Percentiles rank a stretch among this genome's conserved stretches.
Evolutionary conservation across 2,329 filamentous ascomycete genomes (phyloP).

Genomic region (Cadophora malorum): DNA sequence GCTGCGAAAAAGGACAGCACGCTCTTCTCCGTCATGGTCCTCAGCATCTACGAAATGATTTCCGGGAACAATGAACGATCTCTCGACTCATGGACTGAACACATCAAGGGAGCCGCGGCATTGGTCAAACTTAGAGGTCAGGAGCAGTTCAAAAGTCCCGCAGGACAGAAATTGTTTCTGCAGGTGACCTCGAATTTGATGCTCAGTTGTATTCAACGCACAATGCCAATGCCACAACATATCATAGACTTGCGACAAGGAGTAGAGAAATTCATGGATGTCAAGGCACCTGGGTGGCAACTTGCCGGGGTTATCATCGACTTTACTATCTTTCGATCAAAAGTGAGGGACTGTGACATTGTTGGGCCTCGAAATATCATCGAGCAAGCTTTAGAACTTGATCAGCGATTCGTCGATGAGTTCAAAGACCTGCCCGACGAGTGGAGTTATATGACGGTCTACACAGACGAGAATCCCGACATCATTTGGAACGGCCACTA

Average conservation of each 20-base stretch:
- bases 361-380: constrained; percentile 40
- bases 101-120: constrained; percentile 59
- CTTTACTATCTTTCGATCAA: constrained; percentile 37
- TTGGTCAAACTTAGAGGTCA: constrained; percentile 59
- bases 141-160: constrained; percentile 53
- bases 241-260: constrained; percentile 56
- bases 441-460: constrained; percentile 38
- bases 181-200: constrained; percentile 60
- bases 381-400: constrained; percentile 34
- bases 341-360: constrained; percentile 42
- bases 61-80: constrained; percentile 55
- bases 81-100: constrained; percentile 58
- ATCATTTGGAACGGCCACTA: constrained; percentile 41
- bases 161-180: constrained; percentile 59
- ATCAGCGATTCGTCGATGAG: constrained; percentile 32
- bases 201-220: constrained; percentile 58
- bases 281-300: constrained; percentile 50
- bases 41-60: constrained; percentile 61
- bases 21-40: constrained; percentile 60
- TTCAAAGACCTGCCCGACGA: constrained; percentile 28
- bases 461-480: constrained; percentile 36
- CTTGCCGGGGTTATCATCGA: constrained; percentile 51
- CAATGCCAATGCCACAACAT: constrained; percentile 55
- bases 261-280: constrained; percentile 48
- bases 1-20: constrained; percentile 60